A percentile compares a stretch with the other conserved stretches of the same genome.
Conservation (phyloP, 1,284 basidiomycete genomes). For the Tilletia horrida region DNA sequence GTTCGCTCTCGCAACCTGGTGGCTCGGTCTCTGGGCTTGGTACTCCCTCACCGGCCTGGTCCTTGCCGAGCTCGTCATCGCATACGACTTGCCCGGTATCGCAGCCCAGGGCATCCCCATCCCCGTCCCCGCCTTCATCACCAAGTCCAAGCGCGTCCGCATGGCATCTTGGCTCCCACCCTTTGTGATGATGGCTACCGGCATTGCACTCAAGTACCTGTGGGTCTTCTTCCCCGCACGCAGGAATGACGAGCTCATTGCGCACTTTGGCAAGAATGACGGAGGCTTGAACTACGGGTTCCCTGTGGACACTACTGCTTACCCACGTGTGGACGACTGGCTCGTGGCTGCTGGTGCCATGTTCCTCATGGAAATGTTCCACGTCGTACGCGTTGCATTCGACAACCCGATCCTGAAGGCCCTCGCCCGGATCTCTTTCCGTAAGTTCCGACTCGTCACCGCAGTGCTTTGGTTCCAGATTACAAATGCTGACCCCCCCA, state of each 20-base stretch:
- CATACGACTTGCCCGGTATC: slow-evolving; percentile 25
- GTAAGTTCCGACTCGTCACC: too few species aligned
- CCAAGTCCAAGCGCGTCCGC: slow-evolving; percentile 12
- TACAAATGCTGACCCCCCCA: too few species aligned
- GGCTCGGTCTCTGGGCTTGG: slow-evolving; percentile 42
- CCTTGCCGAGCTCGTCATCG: slow-evolving; percentile 36
- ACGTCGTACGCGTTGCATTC: slow-evolving; percentile 19
- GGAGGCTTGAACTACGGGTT: slow-evolving; percentile 31
- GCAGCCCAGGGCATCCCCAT: background rate
- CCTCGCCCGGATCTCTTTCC: slow-evolving; percentile 33
- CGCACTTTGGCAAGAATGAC: slow-evolving; percentile 33
- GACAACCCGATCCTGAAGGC: slow-evolving; percentile 22
- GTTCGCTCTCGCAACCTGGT: slow-evolving; percentile 36
- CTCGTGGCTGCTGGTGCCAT: slow-evolving; percentile 33
- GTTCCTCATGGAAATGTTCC: slow-evolving; percentile 35
- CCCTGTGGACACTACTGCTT: slow-evolving; percentile 25
- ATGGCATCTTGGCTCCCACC: slow-evolving; percentile 27
- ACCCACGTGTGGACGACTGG: slow-evolving; percentile 42
- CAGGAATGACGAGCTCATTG: slow-evolving; percentile 28
- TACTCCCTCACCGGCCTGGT: slow-evolving; percentile 41
- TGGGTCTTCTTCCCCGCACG: slow-evolving; percentile 30
- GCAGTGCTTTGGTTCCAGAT: too few species aligned
- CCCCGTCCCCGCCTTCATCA: background rate
- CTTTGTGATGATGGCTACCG: slow-evolving; percentile 22
- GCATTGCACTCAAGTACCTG: slow-evolving; percentile 38